These are phyloP conservation scores for Apiotrichum mycotoxinovorans DNA, from an alignment of 1,284 basidiomycete species.

Conservation along the genomic window DNA sequence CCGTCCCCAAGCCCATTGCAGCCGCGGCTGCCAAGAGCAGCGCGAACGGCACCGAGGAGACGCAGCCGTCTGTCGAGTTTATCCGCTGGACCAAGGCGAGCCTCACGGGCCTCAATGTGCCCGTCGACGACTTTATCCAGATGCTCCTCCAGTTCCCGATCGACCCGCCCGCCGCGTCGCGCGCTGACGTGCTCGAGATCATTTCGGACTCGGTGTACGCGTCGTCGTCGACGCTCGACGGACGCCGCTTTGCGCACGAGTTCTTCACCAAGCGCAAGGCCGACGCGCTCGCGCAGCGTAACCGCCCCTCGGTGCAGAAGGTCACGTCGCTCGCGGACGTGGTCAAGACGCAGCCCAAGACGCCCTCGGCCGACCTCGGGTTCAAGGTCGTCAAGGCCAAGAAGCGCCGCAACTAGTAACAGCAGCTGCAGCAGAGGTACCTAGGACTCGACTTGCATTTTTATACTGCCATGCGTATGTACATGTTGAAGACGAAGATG, in stretches of 20 bases:
- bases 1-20: constrained; percentile 14
- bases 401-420: constrained; percentile 53
- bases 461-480: constrained; percentile 4
- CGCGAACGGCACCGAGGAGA: constrained; percentile 51
- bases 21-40: constrained; percentile 14
- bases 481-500: not conserved
- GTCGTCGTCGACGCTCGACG: constrained; percentile 89
- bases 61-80: constrained; percentile 77
- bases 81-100: constrained; percentile 86
- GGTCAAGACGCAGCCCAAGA: constrained; percentile 80
- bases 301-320: constrained; percentile 12
- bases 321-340: constrained; percentile 53
- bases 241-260: constrained; percentile 86
- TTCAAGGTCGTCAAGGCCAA: constrained; percentile 93
- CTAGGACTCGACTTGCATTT: not conserved
- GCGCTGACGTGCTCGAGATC: constrained; percentile 66
- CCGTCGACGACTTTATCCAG: constrained; percentile 83
- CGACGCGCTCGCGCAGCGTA: constrained; percentile 61
- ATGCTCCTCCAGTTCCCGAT: constrained; percentile 88
- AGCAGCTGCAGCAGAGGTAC: not conserved
- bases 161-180: constrained; percentile 67
- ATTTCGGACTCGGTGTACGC: constrained; percentile 91
- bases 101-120: constrained; percentile 61
- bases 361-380: constrained; percentile 68
- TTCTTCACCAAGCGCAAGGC: constrained; percentile 81